Evolutionary conservation across 179 eudicot species (phyloP).

Genomic region (Nepenthes alata): DNA sequence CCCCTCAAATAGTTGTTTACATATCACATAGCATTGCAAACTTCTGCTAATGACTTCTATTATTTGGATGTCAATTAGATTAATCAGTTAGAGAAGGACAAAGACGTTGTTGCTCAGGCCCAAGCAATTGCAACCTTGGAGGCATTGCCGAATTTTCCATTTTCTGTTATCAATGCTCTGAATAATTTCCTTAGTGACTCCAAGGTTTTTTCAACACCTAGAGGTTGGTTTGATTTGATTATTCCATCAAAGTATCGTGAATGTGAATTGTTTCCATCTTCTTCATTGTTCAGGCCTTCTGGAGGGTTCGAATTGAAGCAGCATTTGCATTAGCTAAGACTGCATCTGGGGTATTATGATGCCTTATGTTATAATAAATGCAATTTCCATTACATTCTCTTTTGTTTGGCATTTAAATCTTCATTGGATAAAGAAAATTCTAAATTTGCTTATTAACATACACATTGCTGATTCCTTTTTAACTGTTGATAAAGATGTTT

Average conservation of each 20-base stretch:
- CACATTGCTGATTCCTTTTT: too few relatives aligned
- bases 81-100: constrained; percentile 94
- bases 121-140: constrained; percentile 71
- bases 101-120: constrained; percentile 96
- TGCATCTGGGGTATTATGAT: constrained; percentile 62
- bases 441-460: too few relatives aligned
- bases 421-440: too few relatives aligned
- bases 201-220: constrained; percentile 38
- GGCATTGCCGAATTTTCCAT: constrained; percentile 56
- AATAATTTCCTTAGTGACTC: constrained; percentile 55
- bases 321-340: constrained; percentile 81
- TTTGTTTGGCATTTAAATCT: too few relatives aligned
- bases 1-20: neutral
- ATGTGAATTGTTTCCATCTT: constrained; percentile 2
- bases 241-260: neutral
- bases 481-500: too few relatives aligned
- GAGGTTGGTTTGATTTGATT: neutral
- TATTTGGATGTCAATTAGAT: constrained; percentile 27
- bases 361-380: constrained; percentile 3
- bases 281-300: constrained; percentile 45
- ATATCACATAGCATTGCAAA: neutral
- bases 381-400: too few relatives aligned
- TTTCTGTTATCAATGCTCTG: constrained; percentile 68
- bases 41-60: neutral
- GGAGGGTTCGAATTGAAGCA: constrained; percentile 95